These are phyloP conservation scores for Fraxinus nigra DNA, from an alignment of 305 asterid species.

Conservation along the genomic window DNA sequence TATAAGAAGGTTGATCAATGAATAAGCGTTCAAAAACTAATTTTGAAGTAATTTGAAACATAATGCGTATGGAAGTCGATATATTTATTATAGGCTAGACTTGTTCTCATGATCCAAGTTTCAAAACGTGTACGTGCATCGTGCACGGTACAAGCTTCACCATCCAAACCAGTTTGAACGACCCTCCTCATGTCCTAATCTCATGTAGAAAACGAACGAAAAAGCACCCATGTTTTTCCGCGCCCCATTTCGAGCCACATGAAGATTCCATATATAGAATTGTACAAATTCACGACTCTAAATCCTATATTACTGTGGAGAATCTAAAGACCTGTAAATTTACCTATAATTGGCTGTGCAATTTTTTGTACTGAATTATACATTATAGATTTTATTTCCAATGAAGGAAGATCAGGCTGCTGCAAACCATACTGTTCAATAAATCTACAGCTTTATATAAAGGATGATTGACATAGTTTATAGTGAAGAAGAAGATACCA, in stretches of 20 bases:
- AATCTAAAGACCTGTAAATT: slow-evolving; percentile 3
- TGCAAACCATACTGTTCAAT: neutral
- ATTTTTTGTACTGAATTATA: slow-evolving; percentile 16
- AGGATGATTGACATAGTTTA: neutral
- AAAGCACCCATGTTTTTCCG: neutral
- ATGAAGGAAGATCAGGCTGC: neutral
- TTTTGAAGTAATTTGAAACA: too few relatives aligned
- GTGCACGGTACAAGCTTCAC: neutral
- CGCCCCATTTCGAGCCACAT: neutral
- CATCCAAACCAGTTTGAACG: neutral
- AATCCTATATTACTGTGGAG: slow-evolving; percentile 4
- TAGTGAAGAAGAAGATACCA: neutral
- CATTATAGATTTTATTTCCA: slow-evolving; percentile 19
- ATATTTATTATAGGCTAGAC: neutral
- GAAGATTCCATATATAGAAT: neutral
- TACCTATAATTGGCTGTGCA: slow-evolving; percentile 14
- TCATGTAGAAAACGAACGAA: neutral
- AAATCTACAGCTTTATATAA: neutral
- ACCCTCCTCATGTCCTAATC: neutral
- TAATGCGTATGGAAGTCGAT: too few relatives aligned
- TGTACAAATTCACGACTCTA: neutral
- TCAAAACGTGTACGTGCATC: neutral
- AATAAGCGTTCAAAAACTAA: too few relatives aligned
- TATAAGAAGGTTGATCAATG: too few relatives aligned
- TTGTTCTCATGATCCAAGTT: neutral